Conservation (phyloP, 805 yeast genomes). For the Kuraishia cidri region DNA sequence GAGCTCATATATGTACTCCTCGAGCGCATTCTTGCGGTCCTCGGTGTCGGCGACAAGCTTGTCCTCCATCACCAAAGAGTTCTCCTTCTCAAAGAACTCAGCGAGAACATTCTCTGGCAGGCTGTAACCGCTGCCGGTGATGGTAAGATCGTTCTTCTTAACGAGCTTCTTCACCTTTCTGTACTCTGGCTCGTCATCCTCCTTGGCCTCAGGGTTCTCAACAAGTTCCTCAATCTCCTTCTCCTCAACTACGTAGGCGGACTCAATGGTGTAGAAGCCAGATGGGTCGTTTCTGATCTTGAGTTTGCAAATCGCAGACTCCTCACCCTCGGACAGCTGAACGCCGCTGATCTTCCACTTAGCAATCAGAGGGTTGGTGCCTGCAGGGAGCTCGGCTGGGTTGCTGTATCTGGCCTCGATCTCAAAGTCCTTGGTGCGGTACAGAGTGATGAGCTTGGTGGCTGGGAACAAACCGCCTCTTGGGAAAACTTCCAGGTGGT, state of each 20-base stretch:
- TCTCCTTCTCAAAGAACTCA: conserved; percentile 71
- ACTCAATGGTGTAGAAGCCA: conserved; percentile 88
- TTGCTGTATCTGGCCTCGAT: conserved; percentile 82
- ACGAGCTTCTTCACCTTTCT: conserved; percentile 88
- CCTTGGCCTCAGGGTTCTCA: conserved; percentile 48
- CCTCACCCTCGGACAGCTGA: conserved; percentile 66
- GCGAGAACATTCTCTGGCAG: conserved; percentile 48
- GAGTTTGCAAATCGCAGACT: conserved; percentile 76
- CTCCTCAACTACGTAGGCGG: conserved; percentile 93
- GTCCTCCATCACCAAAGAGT: conserved; percentile 78
- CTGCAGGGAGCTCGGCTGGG: conserved; percentile 62
- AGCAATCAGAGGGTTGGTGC: conserved; percentile 60
- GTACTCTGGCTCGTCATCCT: conserved; percentile 77
- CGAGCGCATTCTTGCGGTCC: conserved; percentile 96
- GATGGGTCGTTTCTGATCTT: conserved; percentile 96
- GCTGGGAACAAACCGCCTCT: conserved; percentile 88
- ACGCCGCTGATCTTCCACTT: conserved; percentile 87
- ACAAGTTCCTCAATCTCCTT: conserved; percentile 81
- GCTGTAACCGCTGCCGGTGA: conserved; percentile 54
- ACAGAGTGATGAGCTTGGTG: conserved; percentile 89
- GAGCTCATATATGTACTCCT: conserved; percentile 96
- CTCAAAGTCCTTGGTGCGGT: conserved; percentile 83
- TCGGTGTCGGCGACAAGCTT: conserved; percentile 97
- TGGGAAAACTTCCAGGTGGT: conserved; percentile 95
- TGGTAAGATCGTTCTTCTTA: conserved; percentile 72